Conservation (phyloP, 176 grass and related monocot species). For the Miscanthus lutarioriparius region DNA sequence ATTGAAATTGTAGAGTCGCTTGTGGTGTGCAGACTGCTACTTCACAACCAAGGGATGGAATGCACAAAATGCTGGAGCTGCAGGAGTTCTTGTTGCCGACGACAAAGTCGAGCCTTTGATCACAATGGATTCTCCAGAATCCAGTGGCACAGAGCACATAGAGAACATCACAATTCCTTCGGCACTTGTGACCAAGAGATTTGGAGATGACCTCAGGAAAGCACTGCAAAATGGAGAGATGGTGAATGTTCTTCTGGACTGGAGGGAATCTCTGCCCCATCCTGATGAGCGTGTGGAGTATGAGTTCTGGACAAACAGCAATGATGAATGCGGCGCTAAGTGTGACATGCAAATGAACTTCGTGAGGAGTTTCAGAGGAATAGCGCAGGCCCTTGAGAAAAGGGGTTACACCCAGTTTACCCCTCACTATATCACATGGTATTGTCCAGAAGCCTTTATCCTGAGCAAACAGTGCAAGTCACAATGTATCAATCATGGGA, state of each 20-base stretch:
- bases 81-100: slow-evolving; percentile 71
- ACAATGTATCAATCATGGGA: slow-evolving; percentile 80
- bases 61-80: slow-evolving; percentile 72
- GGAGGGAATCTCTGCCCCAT: slow-evolving; percentile 77
- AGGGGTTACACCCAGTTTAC: slow-evolving; percentile 78
- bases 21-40: slow-evolving; percentile 65
- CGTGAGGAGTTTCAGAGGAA: slow-evolving; percentile 64
- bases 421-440: slow-evolving; percentile 96
- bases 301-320: slow-evolving; percentile 87
- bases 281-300: slow-evolving; percentile 91
- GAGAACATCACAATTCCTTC: slow-evolving; percentile 82
- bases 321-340: slow-evolving; percentile 79
- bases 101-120: slow-evolving; percentile 68
- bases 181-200: slow-evolving; percentile 63
- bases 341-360: slow-evolving; percentile 85
- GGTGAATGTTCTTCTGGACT: slow-evolving; percentile 79
- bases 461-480: slow-evolving; percentile 77
- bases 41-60: slow-evolving; percentile 97
- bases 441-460: slow-evolving; percentile 76
- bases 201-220: slow-evolving; percentile 66
- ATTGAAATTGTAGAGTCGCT: not conserved
- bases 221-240: slow-evolving; percentile 63
- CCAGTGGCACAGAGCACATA: slow-evolving; percentile 43
- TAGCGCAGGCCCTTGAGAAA: slow-evolving; percentile 75
- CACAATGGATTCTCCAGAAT: slow-evolving; percentile 91